A percentile compares a stretch with the other conserved stretches of the same genome.
These are phyloP conservation scores for Draba incana DNA, from an alignment of 345 rosid genomes.

Conservation along the genomic window DNA sequence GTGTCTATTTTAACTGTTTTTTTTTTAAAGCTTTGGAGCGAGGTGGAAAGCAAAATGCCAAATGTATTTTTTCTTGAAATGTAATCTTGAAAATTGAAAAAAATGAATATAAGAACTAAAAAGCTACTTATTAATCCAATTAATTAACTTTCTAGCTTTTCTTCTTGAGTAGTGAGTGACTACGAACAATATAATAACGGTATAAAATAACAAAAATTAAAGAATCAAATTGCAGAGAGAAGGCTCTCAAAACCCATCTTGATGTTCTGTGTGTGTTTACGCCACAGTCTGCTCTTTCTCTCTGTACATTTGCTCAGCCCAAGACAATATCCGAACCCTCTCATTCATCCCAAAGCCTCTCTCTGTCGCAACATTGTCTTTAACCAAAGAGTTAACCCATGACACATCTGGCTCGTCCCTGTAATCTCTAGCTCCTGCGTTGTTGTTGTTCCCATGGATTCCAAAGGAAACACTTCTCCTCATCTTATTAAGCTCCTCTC, in stretches of 20 bases:
- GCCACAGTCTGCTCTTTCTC: slow-evolving; percentile 94
- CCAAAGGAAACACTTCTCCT: slow-evolving; percentile 88
- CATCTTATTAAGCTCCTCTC: slow-evolving; percentile 84
- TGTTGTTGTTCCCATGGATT: slow-evolving; percentile 54
- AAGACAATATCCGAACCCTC: slow-evolving; percentile 33
- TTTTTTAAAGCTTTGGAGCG: slow-evolving; percentile 21
- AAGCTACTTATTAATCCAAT: slow-evolving; percentile 11
- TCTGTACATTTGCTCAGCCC: slow-evolving; percentile 87
- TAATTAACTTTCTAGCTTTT: slow-evolving; percentile 12
- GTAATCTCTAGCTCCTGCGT: slow-evolving; percentile 33
- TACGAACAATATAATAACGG: slow-evolving; percentile 20
- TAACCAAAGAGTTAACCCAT: slow-evolving; percentile 88
- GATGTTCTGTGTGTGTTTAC: slow-evolving; percentile 37
- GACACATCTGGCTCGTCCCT: slow-evolving; percentile 86
- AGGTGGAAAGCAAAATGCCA: slow-evolving; percentile 44
- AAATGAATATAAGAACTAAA: slow-evolving; percentile 8
- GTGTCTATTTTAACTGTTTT: slow-evolving; percentile 24
- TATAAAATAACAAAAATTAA: slow-evolving; percentile 28
- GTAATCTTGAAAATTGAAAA: neutral
- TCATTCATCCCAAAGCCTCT: slow-evolving; percentile 37
- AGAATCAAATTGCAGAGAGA: slow-evolving; percentile 26
- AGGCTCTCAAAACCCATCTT: neutral
- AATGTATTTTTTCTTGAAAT: slow-evolving; percentile 2
- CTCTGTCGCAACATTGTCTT: slow-evolving; percentile 49
- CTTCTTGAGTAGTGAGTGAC: slow-evolving; percentile 4